Evolutionary conservation across 164 flowering plant genomes (phyloP), one percentile per base, ranked within the genome.

Genomic region (Chimonanthus praecox): DNA sequence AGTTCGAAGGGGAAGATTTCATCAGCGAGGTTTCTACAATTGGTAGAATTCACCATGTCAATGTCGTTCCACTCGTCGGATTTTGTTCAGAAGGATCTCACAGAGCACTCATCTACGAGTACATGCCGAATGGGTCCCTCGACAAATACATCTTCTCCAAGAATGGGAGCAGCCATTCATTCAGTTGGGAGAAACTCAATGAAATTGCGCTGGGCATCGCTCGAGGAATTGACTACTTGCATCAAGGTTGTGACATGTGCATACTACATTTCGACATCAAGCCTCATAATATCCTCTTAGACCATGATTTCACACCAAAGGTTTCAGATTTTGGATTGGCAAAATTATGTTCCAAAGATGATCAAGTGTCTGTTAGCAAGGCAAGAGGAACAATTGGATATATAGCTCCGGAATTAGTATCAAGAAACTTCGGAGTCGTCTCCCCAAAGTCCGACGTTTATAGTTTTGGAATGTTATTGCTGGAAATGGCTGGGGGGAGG

Each of bases 231-330:
- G 64, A 73, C 15, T 73, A 73, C 44, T 16, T 66, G 16, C 75
- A 66, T 18, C 70, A 20, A 7, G 70, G 75, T 13, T 73, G 75
- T 45, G 64, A 66, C 6, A 65, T 46, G 49, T 33, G 62, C 10
- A 73, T 73, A n/a, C 20, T 73, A 43, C 75, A 73, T 66, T 67
- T 73, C 46, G 75, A 73, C 50, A 73, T 73, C 74, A 73, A 73
- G 64, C 74, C 75, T 49, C 70, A 73, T 43, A 72, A 73, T 15
- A 73, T 73, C 5, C 49, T 73, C 8, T 51, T 73, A 1, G 71
- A 73, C n/a, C 49, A 73, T 4, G 13, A 73, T 6, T 73, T 73
- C 43, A 49, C 9, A 0, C 70, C 74, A 50, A 73, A 73, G 16
- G 65, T 73, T 33, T 66, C 75, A 1, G 71, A 73, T 21, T 73